A percentile compares a stretch with the other conserved stretches of the same genome.
Conservation (phyloP, 2,329 filamentous ascomycete species). For the Aspergillus sp. region DNA sequence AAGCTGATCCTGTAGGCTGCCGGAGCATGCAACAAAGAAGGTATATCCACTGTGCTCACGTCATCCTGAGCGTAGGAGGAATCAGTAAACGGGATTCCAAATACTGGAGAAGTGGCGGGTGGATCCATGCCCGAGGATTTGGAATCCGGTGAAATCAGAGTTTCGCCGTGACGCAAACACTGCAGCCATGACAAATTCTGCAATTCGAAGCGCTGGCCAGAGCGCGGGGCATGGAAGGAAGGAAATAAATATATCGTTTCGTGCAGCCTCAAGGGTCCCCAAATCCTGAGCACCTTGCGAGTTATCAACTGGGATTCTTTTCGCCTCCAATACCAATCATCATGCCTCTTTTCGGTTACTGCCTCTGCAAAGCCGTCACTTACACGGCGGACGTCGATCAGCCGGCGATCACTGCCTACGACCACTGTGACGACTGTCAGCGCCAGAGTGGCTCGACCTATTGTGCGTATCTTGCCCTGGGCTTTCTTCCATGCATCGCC, state of each 20-base stretch:
- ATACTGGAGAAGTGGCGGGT: neutral
- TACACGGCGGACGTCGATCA: conserved; percentile 58
- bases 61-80: neutral
- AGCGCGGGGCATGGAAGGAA: neutral
- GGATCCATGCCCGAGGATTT: neutral
- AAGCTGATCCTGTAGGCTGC: neutral
- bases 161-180: neutral
- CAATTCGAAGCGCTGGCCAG: neutral
- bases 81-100: neutral
- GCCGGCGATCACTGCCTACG: conserved; percentile 56
- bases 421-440: conserved; percentile 73
- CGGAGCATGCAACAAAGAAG: neutral
- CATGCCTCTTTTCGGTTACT: conserved; percentile 69
- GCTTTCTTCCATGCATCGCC: neutral
- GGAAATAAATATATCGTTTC: conserved; percentile 23
- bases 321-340: conserved; percentile 31
- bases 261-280: conserved; percentile 23
- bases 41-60: neutral
- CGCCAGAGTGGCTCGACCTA: conserved; percentile 69
- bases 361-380: conserved; percentile 69
- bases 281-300: conserved; percentile 26
- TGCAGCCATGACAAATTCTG: neutral
- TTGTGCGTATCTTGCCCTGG: conserved; percentile 35
- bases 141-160: neutral
- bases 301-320: conserved; percentile 42